Evolutionary conservation across 371 early-diverging fungal genomes (phyloP), one percentile per base, ranked within the genome.

Genomic region (Catenaria anguillulae): DNA sequence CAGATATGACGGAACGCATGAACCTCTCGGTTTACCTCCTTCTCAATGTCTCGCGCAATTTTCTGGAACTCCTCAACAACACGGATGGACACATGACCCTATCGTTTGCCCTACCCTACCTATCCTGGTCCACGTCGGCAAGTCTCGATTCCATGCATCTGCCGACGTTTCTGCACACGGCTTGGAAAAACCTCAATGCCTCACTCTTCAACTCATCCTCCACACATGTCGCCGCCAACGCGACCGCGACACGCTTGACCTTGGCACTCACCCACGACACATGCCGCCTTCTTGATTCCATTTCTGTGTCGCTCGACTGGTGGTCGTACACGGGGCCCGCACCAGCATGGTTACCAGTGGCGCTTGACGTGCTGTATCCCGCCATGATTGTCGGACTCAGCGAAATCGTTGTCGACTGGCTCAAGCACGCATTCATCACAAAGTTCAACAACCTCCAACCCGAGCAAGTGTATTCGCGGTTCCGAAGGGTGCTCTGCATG

Each of bases 1-100:
- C 13, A 85, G 96, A 97, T 74, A 87, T 96, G 37, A 92, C 94
- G 15, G 97, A 97, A 71, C 78, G 98, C 10, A 93, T 95, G 67
- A 93, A 96, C 65, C 78, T 93, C 23, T 77, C 82, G 0, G 81
- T 89, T 1, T 93, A 90, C 66, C 70, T 97, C 61, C 66, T 82
- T 46, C 86, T 93, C 62, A 93, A 95, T 64, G 86, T 87, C 4
- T 66, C 90, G 42, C 83, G 93, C 36, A 97, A 96, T 67, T 78
- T 86, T 35, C 77, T 92, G 26, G 94, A 96, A 70, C 69, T 94
- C 15, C 29, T 29, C 52, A 50, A 50, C 52, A 50, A 50, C 15
- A 50, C 52, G 29, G 52, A 50, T 23, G 31, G 19, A 3, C 45
- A 3, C 8, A 43, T 23, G 19, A 43, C 2, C 19, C 45, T 43